Evolutionary conservation across 148 eudicot species (phyloP), one percentile per base, ranked within the genome.

Genomic region (Persicaria tinctoria): DNA sequence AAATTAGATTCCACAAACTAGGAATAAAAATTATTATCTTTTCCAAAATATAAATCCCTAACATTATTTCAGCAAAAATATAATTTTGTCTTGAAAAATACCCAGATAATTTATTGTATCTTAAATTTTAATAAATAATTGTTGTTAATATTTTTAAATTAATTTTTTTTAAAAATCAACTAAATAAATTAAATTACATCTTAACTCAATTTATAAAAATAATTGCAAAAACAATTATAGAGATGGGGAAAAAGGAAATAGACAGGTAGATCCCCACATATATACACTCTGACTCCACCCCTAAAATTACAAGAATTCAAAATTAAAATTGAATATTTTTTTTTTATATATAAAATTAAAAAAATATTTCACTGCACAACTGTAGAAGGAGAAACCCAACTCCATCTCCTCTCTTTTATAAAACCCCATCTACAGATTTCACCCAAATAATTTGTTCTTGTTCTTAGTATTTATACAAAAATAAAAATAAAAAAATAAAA

Each of bases 241-340:
- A 79, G 62, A 32, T 23, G 7, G 74, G 56, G 54, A 0, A 18
- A 41, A 71, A 11, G 48, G 46, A 84, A 82, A 78, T 78, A 83
- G 90, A 89, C 92, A 85, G 90, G 86, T 86, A 86, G 97, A 92
- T 92, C 92, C 82, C 87, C 85, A 66, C 18, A 66, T 66, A 66
- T 32, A 75, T 74, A 77, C 55, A 78, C 62, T 72, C 60, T 11
- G 27, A 78, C 62, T 72, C 60, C 44, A 62, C 44, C 68, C 44
- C 68, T 62, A 38, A 63, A 38, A 46, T 12, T 46, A 32, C 38
- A 6, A 3, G 13, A 12, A 50, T 50, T 50, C 9, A 50, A 50
- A 50, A 50, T 9, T 17, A 57, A 57, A 53, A 38, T 7, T 20
- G 41, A 60, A 8, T 6, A 54, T 6, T 0, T 3, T 20, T 6